Evolutionary conservation across 1,284 basidiomycete genomes (phyloP), one percentile per base, ranked within the genome.

Genomic region (Somion occarium): DNA sequence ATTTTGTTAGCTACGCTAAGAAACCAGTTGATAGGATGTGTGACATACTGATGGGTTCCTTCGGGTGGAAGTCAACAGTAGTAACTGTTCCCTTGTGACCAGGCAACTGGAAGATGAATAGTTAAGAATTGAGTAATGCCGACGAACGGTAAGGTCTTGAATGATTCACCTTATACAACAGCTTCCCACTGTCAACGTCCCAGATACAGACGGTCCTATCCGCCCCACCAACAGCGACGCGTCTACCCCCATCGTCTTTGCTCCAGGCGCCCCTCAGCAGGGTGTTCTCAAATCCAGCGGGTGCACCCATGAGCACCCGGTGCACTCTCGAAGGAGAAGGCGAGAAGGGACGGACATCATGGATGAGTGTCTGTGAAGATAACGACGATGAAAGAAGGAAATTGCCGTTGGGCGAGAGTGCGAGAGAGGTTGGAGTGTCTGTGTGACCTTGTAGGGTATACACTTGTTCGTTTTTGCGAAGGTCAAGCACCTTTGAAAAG

Each of bases 61-160:
- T 91, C 15, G 91, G 89, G 64, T 94, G 91, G 73, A 93, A 93
- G 63, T 93, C 93, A 0, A 93, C 91, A 13, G 86, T 74, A 1
- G 90, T 93, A 5, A 96, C 93, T 0, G 93, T 94, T 12, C 93
- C 93, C 69, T 92, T 95, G 68, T 97, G 93, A 12, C 93, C 93
- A 37, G 93, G 93, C 48, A 97, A 76, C 88, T 91, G 50, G 19
- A 53, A 50, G 45, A 53, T 20, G 30, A 48, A 22, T 23, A 34
- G 38, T 48, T 45, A 53, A 47, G 43, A 27, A 23, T 25, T 13
- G 26, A n/a, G n/a, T n/a, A n/a, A n/a, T n/a, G n/a, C n/a, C 24
- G 30, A 39, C 30, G 38, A n/a, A 23, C 3, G 43, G 5, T 20
- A 45, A 38, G 38, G 3, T 48, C n/a, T 19, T 13, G 1, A 51